Percentiles rank a stretch among this genome's conserved stretches.
These are phyloP conservation scores for Pseudogymnoascus sp. DNA, from an alignment of 2,329 filamentous ascomycete genomes.

Conservation along the genomic window DNA sequence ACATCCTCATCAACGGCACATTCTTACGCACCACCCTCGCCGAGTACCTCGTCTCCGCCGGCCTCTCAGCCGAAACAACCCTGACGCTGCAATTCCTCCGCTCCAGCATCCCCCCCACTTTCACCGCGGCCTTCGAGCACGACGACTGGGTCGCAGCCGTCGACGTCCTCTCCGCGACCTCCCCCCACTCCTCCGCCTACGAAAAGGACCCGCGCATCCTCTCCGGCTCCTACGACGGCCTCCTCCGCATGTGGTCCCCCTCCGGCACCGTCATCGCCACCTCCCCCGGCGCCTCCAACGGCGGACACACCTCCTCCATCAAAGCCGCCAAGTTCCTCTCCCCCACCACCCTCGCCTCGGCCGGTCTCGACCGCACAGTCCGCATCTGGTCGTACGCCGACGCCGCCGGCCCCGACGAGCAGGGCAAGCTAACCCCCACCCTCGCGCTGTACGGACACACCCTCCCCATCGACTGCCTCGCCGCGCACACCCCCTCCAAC, in stretches of 20 bases:
- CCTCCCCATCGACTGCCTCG: conserved; percentile 65
- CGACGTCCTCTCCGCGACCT: conserved; percentile 67
- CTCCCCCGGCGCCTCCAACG: conserved; percentile 57
- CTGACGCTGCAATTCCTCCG: conserved; percentile 89
- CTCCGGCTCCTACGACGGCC: conserved; percentile 90
- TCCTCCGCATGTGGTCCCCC: conserved; percentile 82
- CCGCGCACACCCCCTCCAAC: conserved; percentile 64
- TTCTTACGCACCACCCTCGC: conserved; percentile 86
- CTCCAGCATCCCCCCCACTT: conserved; percentile 79
- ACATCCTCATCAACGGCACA: conserved; percentile 91
- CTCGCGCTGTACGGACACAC: conserved; percentile 81
- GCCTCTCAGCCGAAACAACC: conserved; percentile 81
- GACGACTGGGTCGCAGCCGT: conserved; percentile 94
- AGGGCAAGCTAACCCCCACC: conserved; percentile 57
- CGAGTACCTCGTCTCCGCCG: conserved; percentile 79
- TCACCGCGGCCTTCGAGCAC: conserved; percentile 89
- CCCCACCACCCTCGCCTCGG: conserved; percentile 70
- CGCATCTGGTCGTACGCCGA: conserved; percentile 86
- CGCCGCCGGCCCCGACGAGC: conserved; percentile 15
- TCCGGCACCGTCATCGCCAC: conserved; percentile 80
- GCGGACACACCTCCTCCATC: conserved; percentile 69
- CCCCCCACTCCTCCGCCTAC: conserved; percentile 47
- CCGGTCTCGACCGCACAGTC: conserved; percentile 76
- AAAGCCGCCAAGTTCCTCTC: conserved; percentile 82
- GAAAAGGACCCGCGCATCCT: conserved; percentile 55